A percentile compares a stretch with the other conserved stretches of the same genome.
These are phyloP conservation scores for Ganoderma meredithae DNA, from an alignment of 1,284 basidiomycete species.

Conservation along the genomic window DNA sequence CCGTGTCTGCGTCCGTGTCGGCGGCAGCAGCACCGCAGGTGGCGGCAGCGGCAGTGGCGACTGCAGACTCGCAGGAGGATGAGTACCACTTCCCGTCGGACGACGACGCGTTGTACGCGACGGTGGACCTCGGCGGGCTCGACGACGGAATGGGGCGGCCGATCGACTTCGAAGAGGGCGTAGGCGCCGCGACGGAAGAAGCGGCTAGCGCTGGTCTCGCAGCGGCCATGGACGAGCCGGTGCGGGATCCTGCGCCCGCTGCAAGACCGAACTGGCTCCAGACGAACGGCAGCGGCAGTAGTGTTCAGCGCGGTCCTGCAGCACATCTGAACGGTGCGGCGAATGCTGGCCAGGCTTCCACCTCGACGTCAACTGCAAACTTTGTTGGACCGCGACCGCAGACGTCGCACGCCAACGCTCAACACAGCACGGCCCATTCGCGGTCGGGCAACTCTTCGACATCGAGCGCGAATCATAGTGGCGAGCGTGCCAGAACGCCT, in stretches of 20 bases:
- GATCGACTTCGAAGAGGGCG: slow-evolving; percentile 58
- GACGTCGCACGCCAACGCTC: not conserved
- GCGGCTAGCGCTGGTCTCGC: slow-evolving; percentile 13
- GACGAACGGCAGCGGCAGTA: not conserved
- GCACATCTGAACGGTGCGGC: not conserved
- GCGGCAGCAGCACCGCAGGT: slow-evolving; percentile 10
- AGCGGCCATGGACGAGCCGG: not conserved
- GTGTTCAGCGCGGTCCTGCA: not conserved
- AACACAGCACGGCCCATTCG: not conserved
- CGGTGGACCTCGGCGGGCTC: slow-evolving; percentile 61
- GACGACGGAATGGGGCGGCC: slow-evolving; percentile 49
- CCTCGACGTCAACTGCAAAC: not conserved
- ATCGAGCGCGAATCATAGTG: not conserved
- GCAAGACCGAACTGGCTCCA: slow-evolving; percentile 2
- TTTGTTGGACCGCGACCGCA: not conserved
- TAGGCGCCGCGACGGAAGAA: slow-evolving; percentile 25
- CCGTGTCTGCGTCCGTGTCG: not conserved
- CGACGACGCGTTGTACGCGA: slow-evolving; percentile 68
- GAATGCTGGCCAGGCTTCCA: not conserved
- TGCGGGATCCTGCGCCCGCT: not conserved
- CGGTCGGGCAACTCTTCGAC: not conserved
- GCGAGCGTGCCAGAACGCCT: slow-evolving; percentile 42
- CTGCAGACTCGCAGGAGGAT: slow-evolving; percentile 42
- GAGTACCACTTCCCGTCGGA: slow-evolving; percentile 64
- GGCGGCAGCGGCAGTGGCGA: not conserved